Percentiles rank a stretch among this genome's conserved stretches.
phyloP scores from a whole-genome alignment of 495 filamentous ascomycete species.

The Talaromyces proteolyticus region DNA sequence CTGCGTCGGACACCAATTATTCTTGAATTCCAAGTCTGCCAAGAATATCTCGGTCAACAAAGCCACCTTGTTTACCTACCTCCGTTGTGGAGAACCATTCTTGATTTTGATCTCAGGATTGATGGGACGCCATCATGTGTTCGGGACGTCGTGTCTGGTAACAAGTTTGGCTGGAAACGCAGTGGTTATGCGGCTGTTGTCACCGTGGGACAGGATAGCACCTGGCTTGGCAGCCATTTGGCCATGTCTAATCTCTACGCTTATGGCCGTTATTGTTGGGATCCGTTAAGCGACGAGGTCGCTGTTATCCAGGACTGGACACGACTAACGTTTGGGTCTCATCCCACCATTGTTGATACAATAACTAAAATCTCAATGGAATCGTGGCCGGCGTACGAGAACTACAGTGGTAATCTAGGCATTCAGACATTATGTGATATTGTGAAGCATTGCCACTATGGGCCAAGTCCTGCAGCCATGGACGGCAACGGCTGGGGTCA shows the following conservation, averaged over 20 bases:
- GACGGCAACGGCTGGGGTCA: slow-evolving; percentile 68
- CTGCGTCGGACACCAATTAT: slow-evolving; percentile 50
- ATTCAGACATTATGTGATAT: slow-evolving; percentile 68
- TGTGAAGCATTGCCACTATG: slow-evolving; percentile 53
- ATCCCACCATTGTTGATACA: slow-evolving; percentile 46
- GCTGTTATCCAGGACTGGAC: slow-evolving; percentile 59
- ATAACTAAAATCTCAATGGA: slow-evolving; percentile 61
- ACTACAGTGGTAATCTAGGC: slow-evolving; percentile 65
- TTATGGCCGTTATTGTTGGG: slow-evolving; percentile 62
- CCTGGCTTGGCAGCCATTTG: slow-evolving; percentile 63
- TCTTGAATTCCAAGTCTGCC: slow-evolving; percentile 61
- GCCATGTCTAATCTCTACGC: slow-evolving; percentile 71
- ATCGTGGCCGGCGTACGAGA: slow-evolving; percentile 67
- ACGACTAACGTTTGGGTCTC: slow-evolving; percentile 54
- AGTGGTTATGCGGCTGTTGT: slow-evolving; percentile 63
- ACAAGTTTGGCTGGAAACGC: slow-evolving; percentile 50
- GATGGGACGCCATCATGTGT: slow-evolving; percentile 47
- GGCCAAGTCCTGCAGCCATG: slow-evolving; percentile 59
- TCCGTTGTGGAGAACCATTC: slow-evolving; percentile 60
- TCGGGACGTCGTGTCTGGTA: slow-evolving; percentile 52
- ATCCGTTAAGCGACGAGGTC: slow-evolving; percentile 39
- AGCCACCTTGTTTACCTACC: slow-evolving; percentile 61
- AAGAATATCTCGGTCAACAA: slow-evolving; percentile 71
- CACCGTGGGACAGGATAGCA: slow-evolving; percentile 61
- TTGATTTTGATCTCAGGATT: slow-evolving; percentile 61